Evolutionary conservation across 202 grass and related monocot genomes (phyloP).

Genomic region (Zizania palustris): DNA sequence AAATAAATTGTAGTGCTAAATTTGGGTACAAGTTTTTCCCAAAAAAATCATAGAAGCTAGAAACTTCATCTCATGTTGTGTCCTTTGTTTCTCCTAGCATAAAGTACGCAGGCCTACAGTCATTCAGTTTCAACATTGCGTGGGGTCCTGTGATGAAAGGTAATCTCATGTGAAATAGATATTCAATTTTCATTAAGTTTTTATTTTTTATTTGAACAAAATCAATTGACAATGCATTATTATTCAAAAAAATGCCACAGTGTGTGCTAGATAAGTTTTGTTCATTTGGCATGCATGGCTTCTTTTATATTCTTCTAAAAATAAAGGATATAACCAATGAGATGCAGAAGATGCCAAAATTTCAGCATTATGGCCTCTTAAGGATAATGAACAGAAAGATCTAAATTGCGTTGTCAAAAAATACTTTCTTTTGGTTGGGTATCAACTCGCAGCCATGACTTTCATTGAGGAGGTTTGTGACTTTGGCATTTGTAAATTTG

Average conservation of each 20-base stretch:
- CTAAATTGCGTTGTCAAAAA: constrained; percentile 92
- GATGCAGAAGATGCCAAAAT: constrained; percentile 60
- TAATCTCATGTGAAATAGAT: constrained; percentile 12
- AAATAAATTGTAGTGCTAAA: neutral
- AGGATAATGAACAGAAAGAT: constrained; percentile 82
- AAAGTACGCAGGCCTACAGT: constrained; percentile 79
- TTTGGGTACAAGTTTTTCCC: neutral
- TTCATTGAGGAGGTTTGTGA: constrained; percentile 97
- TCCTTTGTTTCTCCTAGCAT: constrained; percentile 61
- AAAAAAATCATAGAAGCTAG: neutral
- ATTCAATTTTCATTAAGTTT: no score
- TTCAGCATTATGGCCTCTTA: constrained; percentile 80
- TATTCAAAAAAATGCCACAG: no score
- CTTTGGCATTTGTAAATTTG: no score
- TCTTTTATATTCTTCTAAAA: constrained; percentile 49
- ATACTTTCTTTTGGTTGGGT: constrained; percentile 94
- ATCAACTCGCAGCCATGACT: no score
- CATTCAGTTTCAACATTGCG: constrained; percentile 87
- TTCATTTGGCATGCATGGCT: no score
- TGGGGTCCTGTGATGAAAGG: constrained; percentile 82
- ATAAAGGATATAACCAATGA: constrained; percentile 57
- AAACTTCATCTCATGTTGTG: neutral
- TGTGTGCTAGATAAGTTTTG: no score
- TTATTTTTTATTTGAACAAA: no score
- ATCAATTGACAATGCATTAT: no score